These are phyloP conservation scores for Kokia cookei DNA, from an alignment of 441 rosid species.

Conservation along the genomic window DNA sequence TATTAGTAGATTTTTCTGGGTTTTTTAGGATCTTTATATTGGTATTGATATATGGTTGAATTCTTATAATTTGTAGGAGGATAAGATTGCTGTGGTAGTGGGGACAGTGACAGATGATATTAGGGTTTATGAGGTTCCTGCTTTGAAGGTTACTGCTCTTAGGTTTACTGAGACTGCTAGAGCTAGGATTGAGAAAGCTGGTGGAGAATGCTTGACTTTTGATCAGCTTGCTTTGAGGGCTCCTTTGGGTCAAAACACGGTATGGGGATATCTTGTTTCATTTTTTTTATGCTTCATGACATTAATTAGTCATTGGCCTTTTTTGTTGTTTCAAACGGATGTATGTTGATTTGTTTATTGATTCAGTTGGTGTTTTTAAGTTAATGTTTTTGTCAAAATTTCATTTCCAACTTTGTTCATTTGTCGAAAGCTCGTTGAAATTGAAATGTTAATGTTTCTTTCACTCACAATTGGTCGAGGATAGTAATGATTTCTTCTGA, in stretches of 20 bases:
- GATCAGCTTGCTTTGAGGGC: constrained; percentile 88
- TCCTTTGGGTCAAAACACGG: constrained; percentile 96
- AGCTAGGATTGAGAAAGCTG: constrained; percentile 88
- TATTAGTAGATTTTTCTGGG: background rate
- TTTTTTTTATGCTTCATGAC: background rate
- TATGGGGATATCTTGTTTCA: constrained; percentile 9
- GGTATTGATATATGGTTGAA: background rate
- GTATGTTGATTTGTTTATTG: background rate
- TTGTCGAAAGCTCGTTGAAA: background rate
- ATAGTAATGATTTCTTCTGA: background rate
- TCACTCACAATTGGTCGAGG: background rate
- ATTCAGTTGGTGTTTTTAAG: background rate
- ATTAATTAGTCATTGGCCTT: background rate
- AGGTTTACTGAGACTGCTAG: constrained; percentile 86
- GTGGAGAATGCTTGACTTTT: constrained; percentile 94
- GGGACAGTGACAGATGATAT: constrained; percentile 84
- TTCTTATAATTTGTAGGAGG: constrained; percentile 36
- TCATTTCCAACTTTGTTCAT: background rate
- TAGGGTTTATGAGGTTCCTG: constrained; percentile 78
- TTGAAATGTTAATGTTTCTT: background rate
- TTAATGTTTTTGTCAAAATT: background rate
- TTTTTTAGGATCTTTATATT: background rate
- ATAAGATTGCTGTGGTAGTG: constrained; percentile 74
- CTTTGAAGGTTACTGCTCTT: constrained; percentile 77
- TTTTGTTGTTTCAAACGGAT: background rate